Percentiles rank a stretch among this genome's conserved stretches.
Conservation (phyloP, 139 green algal species). For the Trebouxia sp. region DNA sequence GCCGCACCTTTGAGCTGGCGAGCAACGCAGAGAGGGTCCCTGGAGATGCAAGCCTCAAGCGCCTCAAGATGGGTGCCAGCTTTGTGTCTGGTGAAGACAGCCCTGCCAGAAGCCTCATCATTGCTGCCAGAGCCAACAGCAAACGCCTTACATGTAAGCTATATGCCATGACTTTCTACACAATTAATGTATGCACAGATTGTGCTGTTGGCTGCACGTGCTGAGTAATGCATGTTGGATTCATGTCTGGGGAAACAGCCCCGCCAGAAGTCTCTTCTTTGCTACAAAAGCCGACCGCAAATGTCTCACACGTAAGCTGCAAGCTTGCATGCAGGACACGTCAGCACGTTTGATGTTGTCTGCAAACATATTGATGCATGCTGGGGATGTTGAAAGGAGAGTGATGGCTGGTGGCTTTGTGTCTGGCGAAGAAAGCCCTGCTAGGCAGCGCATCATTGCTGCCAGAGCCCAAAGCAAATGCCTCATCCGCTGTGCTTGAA, state of each 20-base stretch:
- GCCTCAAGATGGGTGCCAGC: slow-evolving; percentile 20
- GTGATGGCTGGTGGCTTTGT: too few relatives aligned
- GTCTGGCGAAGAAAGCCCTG: too few relatives aligned
- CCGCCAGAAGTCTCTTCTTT: too few relatives aligned
- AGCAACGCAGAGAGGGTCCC: slow-evolving; percentile 23
- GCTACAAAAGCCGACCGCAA: not conserved
- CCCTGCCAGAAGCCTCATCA: slow-evolving; percentile 23
- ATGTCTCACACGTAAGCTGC: not conserved
- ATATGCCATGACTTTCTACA: not conserved
- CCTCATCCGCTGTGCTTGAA: too few relatives aligned
- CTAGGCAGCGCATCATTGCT: too few relatives aligned
- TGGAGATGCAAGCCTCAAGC: not conserved
- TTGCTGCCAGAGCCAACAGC: slow-evolving; percentile 1
- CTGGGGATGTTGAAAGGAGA: too few relatives aligned
- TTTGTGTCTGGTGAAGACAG: slow-evolving; percentile 22
- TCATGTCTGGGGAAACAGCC: not conserved
- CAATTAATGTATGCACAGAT: not conserved
- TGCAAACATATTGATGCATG: too few relatives aligned
- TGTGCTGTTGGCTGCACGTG: not conserved
- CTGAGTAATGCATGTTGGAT: not conserved
- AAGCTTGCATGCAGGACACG: not conserved
- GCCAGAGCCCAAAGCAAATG: too few relatives aligned
- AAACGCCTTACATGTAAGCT: slow-evolving; percentile 22
- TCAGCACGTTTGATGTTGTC: too few relatives aligned
- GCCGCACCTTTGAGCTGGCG: slow-evolving; percentile 30